A percentile compares a stretch with the other conserved stretches of the same genome.
phyloP scores from a whole-genome alignment of 2,329 filamentous ascomycete species.

The Penicillium sp. region DNA sequence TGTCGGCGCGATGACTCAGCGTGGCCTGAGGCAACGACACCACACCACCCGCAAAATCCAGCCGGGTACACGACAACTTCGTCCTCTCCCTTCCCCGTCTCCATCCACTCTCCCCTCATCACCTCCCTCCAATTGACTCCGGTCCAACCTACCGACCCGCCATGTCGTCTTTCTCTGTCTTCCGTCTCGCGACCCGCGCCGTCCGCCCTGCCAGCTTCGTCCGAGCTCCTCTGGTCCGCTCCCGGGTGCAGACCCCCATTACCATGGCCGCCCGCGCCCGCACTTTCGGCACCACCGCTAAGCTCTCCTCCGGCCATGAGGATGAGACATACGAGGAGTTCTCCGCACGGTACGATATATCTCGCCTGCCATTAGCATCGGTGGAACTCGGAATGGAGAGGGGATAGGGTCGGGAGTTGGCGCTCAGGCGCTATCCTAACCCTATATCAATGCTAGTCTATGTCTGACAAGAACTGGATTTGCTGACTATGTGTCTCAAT shows the following conservation, averaged over 20 bases:
- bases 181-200: constrained; percentile 71
- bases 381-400: constrained; percentile 8
- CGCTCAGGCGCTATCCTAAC: constrained; percentile 13
- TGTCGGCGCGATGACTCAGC: constrained; percentile 23
- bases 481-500: constrained; percentile 41
- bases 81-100: constrained; percentile 23
- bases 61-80: constrained; percentile 24
- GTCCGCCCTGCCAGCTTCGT: constrained; percentile 59
- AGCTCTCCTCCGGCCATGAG: constrained; percentile 65
- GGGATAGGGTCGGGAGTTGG: constrained; percentile 12
- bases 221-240: constrained; percentile 62
- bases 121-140: constrained; percentile 19
- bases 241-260: constrained; percentile 59
- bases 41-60: constrained; percentile 44
- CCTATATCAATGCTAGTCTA: constrained; percentile 2
- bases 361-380: constrained; percentile 25
- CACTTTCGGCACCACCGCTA: constrained; percentile 59
- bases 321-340: constrained; percentile 99
- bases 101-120: constrained; percentile 26
- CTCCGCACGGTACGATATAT: constrained; percentile 75
- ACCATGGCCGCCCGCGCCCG: constrained; percentile 60
- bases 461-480: constrained; percentile 22
- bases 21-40: constrained; percentile 29
- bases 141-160: constrained; percentile 31
- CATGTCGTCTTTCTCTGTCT: constrained; percentile 67